Conservation (phyloP, 2,329 filamentous ascomycete species). For the Diaporthe caulivora region DNA sequence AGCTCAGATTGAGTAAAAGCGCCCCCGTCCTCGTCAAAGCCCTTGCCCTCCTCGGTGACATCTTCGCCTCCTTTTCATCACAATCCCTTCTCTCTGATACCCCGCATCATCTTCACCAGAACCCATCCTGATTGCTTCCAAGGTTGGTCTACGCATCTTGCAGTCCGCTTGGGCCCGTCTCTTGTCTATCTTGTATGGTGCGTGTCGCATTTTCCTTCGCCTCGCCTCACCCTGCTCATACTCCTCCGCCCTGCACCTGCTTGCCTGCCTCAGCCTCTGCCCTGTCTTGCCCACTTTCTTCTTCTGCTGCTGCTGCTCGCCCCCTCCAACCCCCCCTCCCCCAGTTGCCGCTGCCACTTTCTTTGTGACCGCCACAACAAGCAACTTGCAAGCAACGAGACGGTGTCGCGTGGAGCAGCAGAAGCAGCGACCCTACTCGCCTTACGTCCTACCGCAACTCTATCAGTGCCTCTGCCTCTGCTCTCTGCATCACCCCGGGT, state of each 20-base stretch:
- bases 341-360: constrained; percentile 31
- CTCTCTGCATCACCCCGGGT: neutral
- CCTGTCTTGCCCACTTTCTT: constrained; percentile 15
- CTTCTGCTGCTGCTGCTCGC: neutral
- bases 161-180: constrained; percentile 16
- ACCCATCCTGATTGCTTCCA: constrained; percentile 32
- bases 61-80: constrained; percentile 34
- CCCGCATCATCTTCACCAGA: constrained; percentile 35
- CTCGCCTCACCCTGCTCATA: constrained; percentile 2
- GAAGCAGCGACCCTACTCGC: constrained; percentile 23
- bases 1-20: constrained; percentile 19
- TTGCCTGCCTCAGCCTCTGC: constrained; percentile 15
- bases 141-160: constrained; percentile 25
- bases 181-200: constrained; percentile 27
- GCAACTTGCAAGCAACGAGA: constrained; percentile 23
- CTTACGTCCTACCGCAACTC: constrained; percentile 25
- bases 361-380: constrained; percentile 26
- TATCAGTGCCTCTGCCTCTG: constrained; percentile 18
- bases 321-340: neutral
- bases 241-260: neutral
- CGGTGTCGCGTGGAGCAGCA: constrained; percentile 35
- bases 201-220: constrained; percentile 28
- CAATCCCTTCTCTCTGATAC: constrained; percentile 35
- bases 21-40: constrained; percentile 33
- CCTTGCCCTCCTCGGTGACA: constrained; percentile 33